phyloP scores from a whole-genome alignment of 257 asterid species.

The Oldenlandia corymbosa region DNA sequence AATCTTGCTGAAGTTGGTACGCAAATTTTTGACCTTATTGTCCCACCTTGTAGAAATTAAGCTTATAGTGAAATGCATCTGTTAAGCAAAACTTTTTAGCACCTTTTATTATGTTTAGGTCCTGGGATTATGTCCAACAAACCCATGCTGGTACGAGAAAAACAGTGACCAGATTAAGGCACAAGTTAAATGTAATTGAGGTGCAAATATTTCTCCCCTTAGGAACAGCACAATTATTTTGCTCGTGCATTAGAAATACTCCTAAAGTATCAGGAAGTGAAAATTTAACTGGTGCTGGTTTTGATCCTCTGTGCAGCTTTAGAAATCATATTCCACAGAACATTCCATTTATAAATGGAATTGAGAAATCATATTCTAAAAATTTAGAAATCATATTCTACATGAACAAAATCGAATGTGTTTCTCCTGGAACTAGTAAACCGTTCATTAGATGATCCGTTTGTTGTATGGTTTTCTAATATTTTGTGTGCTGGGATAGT shows the following conservation, averaged over 20 bases:
- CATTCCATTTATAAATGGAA: too few species aligned
- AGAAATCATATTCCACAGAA: too few species aligned
- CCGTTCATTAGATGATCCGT: background rate
- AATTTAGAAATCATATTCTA: background rate
- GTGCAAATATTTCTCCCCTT: background rate
- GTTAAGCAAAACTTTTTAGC: background rate
- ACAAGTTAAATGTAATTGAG: background rate
- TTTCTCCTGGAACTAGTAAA: background rate
- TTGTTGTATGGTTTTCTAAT: background rate
- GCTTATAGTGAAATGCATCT: background rate
- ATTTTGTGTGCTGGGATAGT: background rate
- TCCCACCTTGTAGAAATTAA: too few species aligned
- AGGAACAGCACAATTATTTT: background rate
- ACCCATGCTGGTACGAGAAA: background rate
- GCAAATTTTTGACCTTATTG: too few species aligned
- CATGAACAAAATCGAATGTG: background rate
- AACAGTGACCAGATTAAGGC: background rate
- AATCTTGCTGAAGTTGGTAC: too few species aligned
- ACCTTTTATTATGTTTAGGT: background rate
- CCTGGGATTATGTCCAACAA: background rate
- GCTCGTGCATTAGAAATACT: background rate
- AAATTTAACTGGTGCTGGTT: background rate
- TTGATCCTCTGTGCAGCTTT: background rate
- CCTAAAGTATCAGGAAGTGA: background rate
- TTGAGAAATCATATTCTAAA: too few species aligned